Percentiles rank a stretch among this genome's conserved stretches.
These are phyloP conservation scores for Trichoderma sp. DNA, from an alignment of 2,329 filamentous ascomycete genomes.

Conservation along the genomic window DNA sequence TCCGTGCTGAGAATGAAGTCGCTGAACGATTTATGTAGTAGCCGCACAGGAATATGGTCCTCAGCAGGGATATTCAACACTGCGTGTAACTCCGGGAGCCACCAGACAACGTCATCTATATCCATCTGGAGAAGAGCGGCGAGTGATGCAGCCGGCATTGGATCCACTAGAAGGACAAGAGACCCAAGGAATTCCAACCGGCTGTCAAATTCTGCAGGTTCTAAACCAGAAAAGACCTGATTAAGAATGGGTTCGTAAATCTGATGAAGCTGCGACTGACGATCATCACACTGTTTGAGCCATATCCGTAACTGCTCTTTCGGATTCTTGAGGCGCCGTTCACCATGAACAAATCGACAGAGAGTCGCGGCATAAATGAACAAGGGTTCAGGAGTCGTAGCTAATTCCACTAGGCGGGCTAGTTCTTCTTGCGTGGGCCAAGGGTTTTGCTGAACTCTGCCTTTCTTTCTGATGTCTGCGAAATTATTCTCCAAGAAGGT, in stretches of 20 bases:
- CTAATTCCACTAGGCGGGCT: neutral
- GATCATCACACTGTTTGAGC: neutral
- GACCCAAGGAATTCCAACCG: neutral
- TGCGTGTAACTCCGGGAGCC: neutral
- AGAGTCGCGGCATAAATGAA: neutral
- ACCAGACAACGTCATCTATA: neutral
- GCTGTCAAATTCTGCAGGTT: neutral
- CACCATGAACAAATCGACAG: neutral
- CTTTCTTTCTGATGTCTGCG: neutral
- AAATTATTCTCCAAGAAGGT: neutral
- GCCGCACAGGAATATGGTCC: neutral
- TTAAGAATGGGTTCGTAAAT: neutral
- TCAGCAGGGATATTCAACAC: neutral
- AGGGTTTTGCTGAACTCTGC: neutral
- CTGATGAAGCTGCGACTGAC: neutral
- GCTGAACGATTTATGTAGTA: neutral
- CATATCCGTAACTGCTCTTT: neutral
- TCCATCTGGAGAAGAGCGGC: neutral
- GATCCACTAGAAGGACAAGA: neutral
- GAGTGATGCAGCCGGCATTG: neutral
- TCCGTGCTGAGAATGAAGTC: neutral
- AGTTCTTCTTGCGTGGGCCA: neutral
- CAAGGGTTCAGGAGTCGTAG: neutral
- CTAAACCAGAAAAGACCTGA: neutral
- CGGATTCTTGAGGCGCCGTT: neutral